Evolutionary conservation across 2,329 filamentous ascomycete genomes (phyloP), one percentile per base, ranked within the genome.

Genomic region (Trichoderma lentiforme): DNA sequence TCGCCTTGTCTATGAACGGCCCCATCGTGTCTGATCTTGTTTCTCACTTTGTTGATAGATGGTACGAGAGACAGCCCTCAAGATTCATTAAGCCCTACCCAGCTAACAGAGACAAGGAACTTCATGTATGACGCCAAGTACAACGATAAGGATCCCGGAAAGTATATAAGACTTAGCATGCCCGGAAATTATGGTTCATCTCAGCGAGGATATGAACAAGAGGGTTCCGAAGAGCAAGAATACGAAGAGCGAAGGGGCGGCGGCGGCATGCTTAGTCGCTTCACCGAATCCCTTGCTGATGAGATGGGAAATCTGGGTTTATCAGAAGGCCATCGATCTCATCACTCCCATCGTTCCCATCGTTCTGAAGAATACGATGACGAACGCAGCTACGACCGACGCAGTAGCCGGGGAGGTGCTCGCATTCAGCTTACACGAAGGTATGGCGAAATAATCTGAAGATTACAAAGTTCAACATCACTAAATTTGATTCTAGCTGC

Each of bases 101-200:
- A 39, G 24, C 32, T 57, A 32, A 72, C 34, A 21, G 3, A n/a
- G 3, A 36, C 26, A 57, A 87, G 86, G 87, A 97, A 97, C 82
- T 97, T 93, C 79, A 95, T 98, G 74, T 97, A 90, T 75, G 86
- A 90, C 71, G 89, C 92, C 66, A 98, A 98, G 80, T 98, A 98
- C 79, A 78, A 81, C 67, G 78, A 80, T 58, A 85, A 85, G 67
- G 82, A 86, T 62, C 82, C 84, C 0, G 84, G 84, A 47, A 87
- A 87, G 75, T 90, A 90, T 71, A 75, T 81, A 67, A 81, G 78
- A 39, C 78, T 84, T 58, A 78, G 84, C 26, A 78, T 82, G 12
- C 80, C 80, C 7, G 80, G 75, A 78, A 11, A 73, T 77, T 4
- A 73, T 56, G 3, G 62, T 68, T 14, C 73, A 75, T 32, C 72